These are phyloP conservation scores for Polyporus tsugae DNA, from an alignment of 1,284 basidiomycete genomes.

Conservation along the genomic window DNA sequence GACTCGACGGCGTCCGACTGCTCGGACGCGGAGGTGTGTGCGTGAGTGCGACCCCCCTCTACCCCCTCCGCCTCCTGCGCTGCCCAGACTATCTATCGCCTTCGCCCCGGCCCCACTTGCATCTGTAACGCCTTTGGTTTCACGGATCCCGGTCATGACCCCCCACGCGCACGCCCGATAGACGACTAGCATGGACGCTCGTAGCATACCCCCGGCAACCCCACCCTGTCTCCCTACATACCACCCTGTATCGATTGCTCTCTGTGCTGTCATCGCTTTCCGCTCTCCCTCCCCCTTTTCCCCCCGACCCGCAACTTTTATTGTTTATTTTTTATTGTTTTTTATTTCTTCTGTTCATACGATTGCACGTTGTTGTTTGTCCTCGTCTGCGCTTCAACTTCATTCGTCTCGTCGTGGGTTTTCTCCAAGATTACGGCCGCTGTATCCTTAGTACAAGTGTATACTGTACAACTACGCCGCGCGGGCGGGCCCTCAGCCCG, in stretches of 20 bases:
- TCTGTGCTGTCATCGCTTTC: conserved; percentile 15
- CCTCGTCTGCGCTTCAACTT: background rate
- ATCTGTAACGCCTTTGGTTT: background rate
- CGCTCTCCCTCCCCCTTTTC: background rate
- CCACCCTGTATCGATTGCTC: conserved; percentile 27
- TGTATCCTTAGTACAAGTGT: conserved; percentile 2
- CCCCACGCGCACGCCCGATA: conserved; percentile 20
- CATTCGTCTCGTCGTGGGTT: background rate
- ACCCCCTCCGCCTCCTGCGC: background rate
- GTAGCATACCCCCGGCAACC: conserved; percentile 17
- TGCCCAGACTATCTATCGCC: conserved; percentile 1
- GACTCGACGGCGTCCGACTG: conserved; percentile 11
- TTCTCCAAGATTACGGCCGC: background rate
- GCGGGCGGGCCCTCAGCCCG: background rate
- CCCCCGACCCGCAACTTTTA: background rate
- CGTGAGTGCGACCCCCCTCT: background rate
- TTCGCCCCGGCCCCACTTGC: background rate
- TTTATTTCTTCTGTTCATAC: conserved; percentile 26
- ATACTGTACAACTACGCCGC: conserved; percentile 10
- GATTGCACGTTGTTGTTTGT: conserved; percentile 18
- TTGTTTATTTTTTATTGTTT: background rate
- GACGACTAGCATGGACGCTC: conserved; percentile 28
- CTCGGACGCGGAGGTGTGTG: conserved; percentile 7
- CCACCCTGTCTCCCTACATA: conserved; percentile 24
- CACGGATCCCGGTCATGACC: conserved; percentile 12